Evolutionary conservation across 1,284 basidiomycete genomes (phyloP).

Genomic region (Rhodotorula sp.): DNA sequence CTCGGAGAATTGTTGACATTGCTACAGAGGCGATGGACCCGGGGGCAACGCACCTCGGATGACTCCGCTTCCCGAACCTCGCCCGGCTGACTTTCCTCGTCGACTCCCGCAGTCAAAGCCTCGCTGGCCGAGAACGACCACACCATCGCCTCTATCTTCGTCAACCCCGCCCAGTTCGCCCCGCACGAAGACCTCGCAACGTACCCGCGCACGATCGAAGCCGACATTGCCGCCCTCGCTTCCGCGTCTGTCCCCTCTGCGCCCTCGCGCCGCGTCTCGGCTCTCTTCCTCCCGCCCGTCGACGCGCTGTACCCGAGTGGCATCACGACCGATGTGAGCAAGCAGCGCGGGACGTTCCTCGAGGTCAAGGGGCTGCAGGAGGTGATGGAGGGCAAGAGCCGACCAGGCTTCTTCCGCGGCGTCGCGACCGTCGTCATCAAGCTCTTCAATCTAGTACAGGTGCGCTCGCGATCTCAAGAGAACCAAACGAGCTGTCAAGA

Average conservation of each 20-base stretch:
- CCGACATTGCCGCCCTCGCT: constrained; percentile 58
- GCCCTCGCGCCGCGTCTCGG: constrained; percentile 54
- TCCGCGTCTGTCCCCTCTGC: constrained; percentile 60
- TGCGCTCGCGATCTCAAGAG: constrained; percentile 47
- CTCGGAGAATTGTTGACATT: too few species aligned
- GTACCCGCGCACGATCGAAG: constrained; percentile 77
- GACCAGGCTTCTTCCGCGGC: constrained; percentile 92
- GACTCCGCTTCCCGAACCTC: background rate
- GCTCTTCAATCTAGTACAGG: constrained; percentile 87
- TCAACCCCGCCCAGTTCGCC: constrained; percentile 97
- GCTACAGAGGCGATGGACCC: too few species aligned
- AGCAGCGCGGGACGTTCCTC: constrained; percentile 85
- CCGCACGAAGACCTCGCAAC: constrained; percentile 88
- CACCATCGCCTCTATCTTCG: constrained; percentile 93
- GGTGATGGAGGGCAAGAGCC: constrained; percentile 78
- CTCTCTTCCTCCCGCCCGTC: constrained; percentile 75
- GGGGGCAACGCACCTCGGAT: too few species aligned
- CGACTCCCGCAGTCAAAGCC: constrained; percentile 53
- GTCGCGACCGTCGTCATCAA: constrained; percentile 95
- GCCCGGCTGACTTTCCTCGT: background rate
- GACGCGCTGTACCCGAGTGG: constrained; percentile 86
- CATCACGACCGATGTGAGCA: constrained; percentile 71
- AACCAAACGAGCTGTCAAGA: too few species aligned
- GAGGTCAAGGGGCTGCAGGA: constrained; percentile 80
- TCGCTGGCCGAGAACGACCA: constrained; percentile 77